Evolutionary conservation across 2,329 filamentous ascomycete genomes (phyloP).

Genomic region (Alternaria ethzedia): DNA sequence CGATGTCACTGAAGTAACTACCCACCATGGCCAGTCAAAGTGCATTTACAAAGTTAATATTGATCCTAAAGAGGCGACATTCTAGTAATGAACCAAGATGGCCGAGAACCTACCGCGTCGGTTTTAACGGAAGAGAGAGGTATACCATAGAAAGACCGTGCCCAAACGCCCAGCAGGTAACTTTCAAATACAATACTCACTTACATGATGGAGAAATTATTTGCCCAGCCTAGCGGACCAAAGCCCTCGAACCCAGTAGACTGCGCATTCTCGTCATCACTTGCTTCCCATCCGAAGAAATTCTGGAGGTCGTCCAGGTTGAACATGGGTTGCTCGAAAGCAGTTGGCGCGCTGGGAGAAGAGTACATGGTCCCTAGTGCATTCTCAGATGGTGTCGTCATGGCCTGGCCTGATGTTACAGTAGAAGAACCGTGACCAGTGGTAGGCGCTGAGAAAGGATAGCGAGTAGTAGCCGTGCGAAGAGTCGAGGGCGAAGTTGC

Average conservation of each 20-base stretch:
- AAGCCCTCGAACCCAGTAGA: slow-evolving; percentile 39
- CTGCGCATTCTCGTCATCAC: slow-evolving; percentile 31
- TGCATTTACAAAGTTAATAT: neutral
- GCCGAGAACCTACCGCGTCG: neutral
- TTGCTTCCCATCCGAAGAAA: slow-evolving; percentile 42
- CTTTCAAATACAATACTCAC: neutral
- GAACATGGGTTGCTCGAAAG: slow-evolving; percentile 36
- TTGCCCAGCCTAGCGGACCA: slow-evolving; percentile 39
- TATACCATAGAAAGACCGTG: neutral
- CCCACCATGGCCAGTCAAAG: neutral
- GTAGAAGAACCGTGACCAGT: slow-evolving; percentile 7
- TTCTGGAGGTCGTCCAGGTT: slow-evolving; percentile 42
- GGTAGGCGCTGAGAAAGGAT: slow-evolving; percentile 15
- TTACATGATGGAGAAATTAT: slow-evolving; percentile 37
- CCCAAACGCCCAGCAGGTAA: neutral
- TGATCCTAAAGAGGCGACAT: neutral
- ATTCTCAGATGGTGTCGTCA: slow-evolving; percentile 11
- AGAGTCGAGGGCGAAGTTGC: slow-evolving; percentile 16
- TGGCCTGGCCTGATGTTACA: slow-evolving; percentile 9
- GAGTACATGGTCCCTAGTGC: slow-evolving; percentile 18
- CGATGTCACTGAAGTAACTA: neutral
- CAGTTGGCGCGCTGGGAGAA: slow-evolving; percentile 8
- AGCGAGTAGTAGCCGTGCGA: slow-evolving; percentile 13
- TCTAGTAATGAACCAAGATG: neutral
- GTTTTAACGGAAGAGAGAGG: neutral